These are phyloP conservation scores for Lachnellula suecica DNA, from an alignment of 2,329 filamentous ascomycete genomes.

Conservation along the genomic window DNA sequence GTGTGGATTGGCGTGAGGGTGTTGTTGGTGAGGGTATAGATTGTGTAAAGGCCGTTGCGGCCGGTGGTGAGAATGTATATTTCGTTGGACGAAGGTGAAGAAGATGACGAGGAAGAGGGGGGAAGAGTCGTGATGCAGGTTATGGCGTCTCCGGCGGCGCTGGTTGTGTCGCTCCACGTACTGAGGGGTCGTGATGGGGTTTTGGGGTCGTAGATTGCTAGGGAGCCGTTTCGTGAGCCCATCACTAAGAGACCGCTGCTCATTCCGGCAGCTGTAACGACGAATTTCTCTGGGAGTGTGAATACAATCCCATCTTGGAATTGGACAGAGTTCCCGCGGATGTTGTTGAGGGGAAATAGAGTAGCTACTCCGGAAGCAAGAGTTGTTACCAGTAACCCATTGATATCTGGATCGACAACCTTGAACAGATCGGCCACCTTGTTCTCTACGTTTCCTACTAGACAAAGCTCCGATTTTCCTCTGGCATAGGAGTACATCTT, in stretches of 20 bases:
- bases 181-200: conserved; percentile 5
- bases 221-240: conserved; percentile 54
- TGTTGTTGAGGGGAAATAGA: conserved; percentile 24
- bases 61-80: conserved; percentile 68
- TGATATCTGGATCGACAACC: conserved; percentile 8
- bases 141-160: conserved; percentile 58
- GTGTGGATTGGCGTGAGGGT: too few species aligned
- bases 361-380: conserved; percentile 36
- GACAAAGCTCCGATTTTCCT: conserved; percentile 7
- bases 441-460: conserved; percentile 21
- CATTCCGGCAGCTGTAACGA: conserved; percentile 49
- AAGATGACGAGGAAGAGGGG: conserved; percentile 38
- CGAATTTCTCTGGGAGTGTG: conserved; percentile 41
- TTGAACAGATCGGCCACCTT: conserved; percentile 35
- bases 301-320: not conserved
- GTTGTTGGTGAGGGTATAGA: conserved; percentile 43
- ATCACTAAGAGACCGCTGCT: conserved; percentile 42
- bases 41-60: conserved; percentile 73
- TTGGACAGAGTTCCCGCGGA: conserved; percentile 1
- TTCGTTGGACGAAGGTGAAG: conserved; percentile 10
- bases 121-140: conserved; percentile 65
- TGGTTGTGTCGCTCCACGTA: conserved; percentile 13
- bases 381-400: conserved; percentile 26
- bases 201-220: conserved; percentile 46
- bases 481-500: conserved; percentile 26